phyloP scores from a whole-genome alignment of 2,329 filamentous ascomycete genomes.

The Fusarium marasasianum region DNA sequence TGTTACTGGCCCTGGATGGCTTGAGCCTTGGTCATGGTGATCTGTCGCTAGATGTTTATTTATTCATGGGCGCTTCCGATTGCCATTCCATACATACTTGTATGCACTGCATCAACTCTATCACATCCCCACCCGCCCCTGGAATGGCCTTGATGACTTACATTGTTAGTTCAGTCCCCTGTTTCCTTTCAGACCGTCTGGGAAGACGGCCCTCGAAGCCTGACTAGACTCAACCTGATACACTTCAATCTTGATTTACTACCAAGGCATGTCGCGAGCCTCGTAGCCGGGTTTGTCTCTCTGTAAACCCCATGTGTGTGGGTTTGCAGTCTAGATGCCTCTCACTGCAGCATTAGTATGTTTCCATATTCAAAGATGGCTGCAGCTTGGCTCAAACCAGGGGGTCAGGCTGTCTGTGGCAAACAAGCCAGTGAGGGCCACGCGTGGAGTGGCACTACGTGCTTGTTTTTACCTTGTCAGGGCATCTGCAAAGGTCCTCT shows the following conservation, averaged over 20 bases:
- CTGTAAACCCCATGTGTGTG: slow-evolving; percentile 16
- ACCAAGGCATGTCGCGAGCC: slow-evolving; percentile 15
- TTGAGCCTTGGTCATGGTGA: background rate
- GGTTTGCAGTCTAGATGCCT: slow-evolving; percentile 8
- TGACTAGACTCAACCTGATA: slow-evolving; percentile 15
- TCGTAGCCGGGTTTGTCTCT: slow-evolving; percentile 3
- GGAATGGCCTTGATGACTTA: slow-evolving; percentile 16
- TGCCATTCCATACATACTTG: background rate
- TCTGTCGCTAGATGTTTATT: background rate
- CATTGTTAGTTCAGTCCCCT: background rate
- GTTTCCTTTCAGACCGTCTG: background rate
- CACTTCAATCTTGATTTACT: slow-evolving; percentile 12
- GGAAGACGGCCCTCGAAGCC: slow-evolving; percentile 8
- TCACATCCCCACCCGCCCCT: slow-evolving; percentile 34
- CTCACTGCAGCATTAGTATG: slow-evolving; percentile 24
- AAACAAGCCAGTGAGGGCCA: slow-evolving; percentile 17
- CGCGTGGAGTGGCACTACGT: slow-evolving; percentile 5
- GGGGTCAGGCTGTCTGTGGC: slow-evolving; percentile 11
- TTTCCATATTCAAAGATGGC: slow-evolving; percentile 5
- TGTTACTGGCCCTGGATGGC: background rate
- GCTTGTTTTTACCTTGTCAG: slow-evolving; percentile 25
- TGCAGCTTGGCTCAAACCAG: slow-evolving; percentile 15
- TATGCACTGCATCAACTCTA: slow-evolving; percentile 6
- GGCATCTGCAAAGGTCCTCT: slow-evolving; percentile 31
- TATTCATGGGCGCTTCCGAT: slow-evolving; percentile 13